Percentiles rank a stretch among this genome's conserved stretches.
Conservation (phyloP, 768 basidiomycete species). For the Lyophyllum atratum region DNA sequence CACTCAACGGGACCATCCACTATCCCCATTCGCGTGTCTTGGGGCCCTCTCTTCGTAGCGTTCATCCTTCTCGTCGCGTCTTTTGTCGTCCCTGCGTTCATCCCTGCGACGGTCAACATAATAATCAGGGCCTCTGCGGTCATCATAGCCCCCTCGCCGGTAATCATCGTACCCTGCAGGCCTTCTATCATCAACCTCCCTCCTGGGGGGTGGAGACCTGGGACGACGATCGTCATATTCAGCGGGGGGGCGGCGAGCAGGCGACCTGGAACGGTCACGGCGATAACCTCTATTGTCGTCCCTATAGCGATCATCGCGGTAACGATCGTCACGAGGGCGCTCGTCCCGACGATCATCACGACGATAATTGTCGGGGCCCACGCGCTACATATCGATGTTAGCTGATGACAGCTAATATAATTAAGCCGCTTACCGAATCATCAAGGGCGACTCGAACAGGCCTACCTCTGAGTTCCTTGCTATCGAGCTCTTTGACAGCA, state of each 20-base stretch:
- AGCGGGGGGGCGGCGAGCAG: constrained; percentile 58
- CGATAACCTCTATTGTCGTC: constrained; percentile 60
- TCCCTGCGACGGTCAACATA: constrained; percentile 90
- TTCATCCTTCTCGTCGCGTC: constrained; percentile 84
- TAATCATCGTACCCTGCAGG: constrained; percentile 92
- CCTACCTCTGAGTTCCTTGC: constrained; percentile 84
- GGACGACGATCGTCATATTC: constrained; percentile 76
- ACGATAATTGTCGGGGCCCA: constrained; percentile 72
- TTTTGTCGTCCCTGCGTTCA: constrained; percentile 76
- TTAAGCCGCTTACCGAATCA: constrained; percentile 52
- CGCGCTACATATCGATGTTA: constrained; percentile 47
- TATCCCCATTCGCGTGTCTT: constrained; percentile 78
- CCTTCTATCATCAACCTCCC: constrained; percentile 84
- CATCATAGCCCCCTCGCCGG: constrained; percentile 83
- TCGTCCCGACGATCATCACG: constrained; percentile 73
- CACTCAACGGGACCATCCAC: constrained; percentile 73
- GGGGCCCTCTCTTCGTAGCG: constrained; percentile 75
- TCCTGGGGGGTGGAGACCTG: constrained; percentile 80
- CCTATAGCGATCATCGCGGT: constrained; percentile 61
- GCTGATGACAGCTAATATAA: too few species aligned
- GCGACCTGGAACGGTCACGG: constrained; percentile 84
- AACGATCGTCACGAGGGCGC: constrained; percentile 54
- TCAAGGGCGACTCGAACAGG: constrained; percentile 72
- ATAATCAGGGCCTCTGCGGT: constrained; percentile 81
- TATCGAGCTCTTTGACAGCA: constrained; percentile 86